Evolutionary conservation across 169 alveolate species (phyloP).

Genomic region (Neospora caninum): DNA sequence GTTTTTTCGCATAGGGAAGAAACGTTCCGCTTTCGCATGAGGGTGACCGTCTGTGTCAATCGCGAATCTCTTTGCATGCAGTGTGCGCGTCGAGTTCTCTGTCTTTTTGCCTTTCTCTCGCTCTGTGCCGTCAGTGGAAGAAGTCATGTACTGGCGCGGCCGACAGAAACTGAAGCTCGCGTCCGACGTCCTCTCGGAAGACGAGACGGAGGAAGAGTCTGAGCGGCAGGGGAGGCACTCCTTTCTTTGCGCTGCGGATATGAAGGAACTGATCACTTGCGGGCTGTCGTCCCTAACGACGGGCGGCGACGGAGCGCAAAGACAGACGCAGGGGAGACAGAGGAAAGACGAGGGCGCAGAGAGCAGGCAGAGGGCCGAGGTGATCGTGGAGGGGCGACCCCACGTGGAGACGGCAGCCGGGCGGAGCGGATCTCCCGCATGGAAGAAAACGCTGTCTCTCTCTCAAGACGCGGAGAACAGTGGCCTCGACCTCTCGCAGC

Average conservation of each 20-base stretch:
- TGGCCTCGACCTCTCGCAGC: neutral
- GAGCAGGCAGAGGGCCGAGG: neutral
- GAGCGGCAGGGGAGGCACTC: neutral
- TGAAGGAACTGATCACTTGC: neutral
- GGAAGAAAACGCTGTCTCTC: neutral
- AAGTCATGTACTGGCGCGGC: constrained; percentile 1
- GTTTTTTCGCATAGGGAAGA: too few relatives aligned
- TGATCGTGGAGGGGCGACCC: neutral
- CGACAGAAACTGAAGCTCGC: neutral
- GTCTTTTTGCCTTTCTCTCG: too few relatives aligned
- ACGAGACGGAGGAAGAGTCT: neutral
- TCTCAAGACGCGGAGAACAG: neutral
- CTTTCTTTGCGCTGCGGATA: neutral
- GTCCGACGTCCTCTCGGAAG: neutral
- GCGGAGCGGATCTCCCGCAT: neutral
- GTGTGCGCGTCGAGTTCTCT: too few relatives aligned
- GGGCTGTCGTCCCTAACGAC: neutral
- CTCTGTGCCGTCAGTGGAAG: neutral
- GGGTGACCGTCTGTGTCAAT: too few relatives aligned
- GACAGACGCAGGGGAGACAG: neutral
- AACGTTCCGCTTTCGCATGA: too few relatives aligned
- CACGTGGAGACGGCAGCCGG: neutral
- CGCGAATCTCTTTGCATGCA: too few relatives aligned
- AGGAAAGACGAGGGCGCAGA: neutral
- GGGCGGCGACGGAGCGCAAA: neutral